phyloP scores from a whole-genome alignment of 768 basidiomycete genomes.

The Tulasnella sp. region DNA sequence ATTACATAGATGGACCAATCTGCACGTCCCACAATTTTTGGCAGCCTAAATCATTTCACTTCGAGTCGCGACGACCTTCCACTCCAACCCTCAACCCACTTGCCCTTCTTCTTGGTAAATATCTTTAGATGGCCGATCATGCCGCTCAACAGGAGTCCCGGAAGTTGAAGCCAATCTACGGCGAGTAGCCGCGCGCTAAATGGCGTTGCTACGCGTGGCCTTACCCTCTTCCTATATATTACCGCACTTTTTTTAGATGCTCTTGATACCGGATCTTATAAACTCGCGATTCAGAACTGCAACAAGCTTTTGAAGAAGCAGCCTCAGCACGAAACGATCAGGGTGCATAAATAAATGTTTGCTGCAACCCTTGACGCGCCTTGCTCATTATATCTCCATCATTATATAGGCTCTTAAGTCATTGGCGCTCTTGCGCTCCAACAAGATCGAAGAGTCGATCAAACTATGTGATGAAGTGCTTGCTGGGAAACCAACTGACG shows the following conservation, averaged over 20 bases:
- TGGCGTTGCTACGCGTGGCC: too few relatives aligned
- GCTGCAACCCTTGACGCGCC: too few relatives aligned
- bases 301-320: conserved; percentile 85
- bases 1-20: too few relatives aligned
- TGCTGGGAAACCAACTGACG: conserved; percentile 58
- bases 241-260: conserved; percentile 45
- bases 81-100: too few relatives aligned
- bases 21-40: too few relatives aligned
- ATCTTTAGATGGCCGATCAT: background rate
- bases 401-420: conserved; percentile 85
- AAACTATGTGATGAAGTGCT: conserved; percentile 72
- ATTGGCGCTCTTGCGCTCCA: conserved; percentile 69
- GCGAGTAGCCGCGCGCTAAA: background rate
- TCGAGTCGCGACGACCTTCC: too few relatives aligned
- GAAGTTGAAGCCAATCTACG: conserved; percentile 16
- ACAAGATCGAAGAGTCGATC: conserved; percentile 78
- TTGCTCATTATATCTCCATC: background rate
- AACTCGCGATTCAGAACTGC: conserved; percentile 73
- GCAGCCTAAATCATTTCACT: too few relatives aligned
- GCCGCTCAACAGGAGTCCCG: conserved; percentile 8
- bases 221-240: background rate
- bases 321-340: conserved; percentile 59
- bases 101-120: background rate
- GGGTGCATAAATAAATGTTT: conserved; percentile 33
- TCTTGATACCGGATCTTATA: conserved; percentile 76